A percentile compares a stretch with the other conserved stretches of the same genome.
Evolutionary conservation across 129 eudicot genomes (phyloP).

Genomic region (Flaveria ramosissima): DNA sequence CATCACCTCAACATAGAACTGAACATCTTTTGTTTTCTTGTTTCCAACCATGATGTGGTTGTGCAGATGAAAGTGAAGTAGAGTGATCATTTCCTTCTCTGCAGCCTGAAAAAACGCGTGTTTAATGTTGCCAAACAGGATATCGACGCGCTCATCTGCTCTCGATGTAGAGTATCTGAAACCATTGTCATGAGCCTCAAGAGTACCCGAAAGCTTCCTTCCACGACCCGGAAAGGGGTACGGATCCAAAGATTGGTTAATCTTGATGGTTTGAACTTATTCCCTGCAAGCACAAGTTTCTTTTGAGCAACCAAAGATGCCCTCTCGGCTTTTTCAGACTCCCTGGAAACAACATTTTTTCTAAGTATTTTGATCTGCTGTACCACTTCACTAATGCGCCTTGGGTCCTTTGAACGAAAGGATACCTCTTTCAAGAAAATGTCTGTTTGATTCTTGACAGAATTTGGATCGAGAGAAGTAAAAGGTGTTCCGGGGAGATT

Average conservation of each 20-base stretch:
- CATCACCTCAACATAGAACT: slow-evolving; percentile 53
- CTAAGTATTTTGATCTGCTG: slow-evolving; percentile 39
- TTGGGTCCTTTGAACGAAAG: slow-evolving; percentile 46
- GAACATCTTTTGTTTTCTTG: slow-evolving; percentile 51
- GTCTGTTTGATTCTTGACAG: slow-evolving; percentile 30
- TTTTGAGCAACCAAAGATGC: slow-evolving; percentile 46
- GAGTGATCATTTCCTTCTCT: slow-evolving; percentile 49
- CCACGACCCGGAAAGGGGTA: slow-evolving; percentile 44
- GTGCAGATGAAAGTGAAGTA: slow-evolving; percentile 50
- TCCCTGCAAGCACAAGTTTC: slow-evolving; percentile 43
- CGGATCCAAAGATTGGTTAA: slow-evolving; percentile 44
- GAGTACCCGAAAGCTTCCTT: slow-evolving; percentile 47
- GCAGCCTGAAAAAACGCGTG: slow-evolving; percentile 50
- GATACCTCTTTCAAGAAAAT: slow-evolving; percentile 42
- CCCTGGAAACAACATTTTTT: slow-evolving; percentile 38
- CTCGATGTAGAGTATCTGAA: slow-evolving; percentile 48
- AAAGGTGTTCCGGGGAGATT: slow-evolving; percentile 48
- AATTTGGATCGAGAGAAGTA: slow-evolving; percentile 34
- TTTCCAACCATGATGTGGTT: slow-evolving; percentile 60
- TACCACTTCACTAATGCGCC: slow-evolving; percentile 43
- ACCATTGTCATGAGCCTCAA: slow-evolving; percentile 46
- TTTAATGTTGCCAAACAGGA: slow-evolving; percentile 43
- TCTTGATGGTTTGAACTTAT: slow-evolving; percentile 46
- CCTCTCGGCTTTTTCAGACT: slow-evolving; percentile 46
- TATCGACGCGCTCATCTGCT: slow-evolving; percentile 46